phyloP scores from a whole-genome alignment of 106 monocot genomes.

The Platanthera guangdongensis region DNA sequence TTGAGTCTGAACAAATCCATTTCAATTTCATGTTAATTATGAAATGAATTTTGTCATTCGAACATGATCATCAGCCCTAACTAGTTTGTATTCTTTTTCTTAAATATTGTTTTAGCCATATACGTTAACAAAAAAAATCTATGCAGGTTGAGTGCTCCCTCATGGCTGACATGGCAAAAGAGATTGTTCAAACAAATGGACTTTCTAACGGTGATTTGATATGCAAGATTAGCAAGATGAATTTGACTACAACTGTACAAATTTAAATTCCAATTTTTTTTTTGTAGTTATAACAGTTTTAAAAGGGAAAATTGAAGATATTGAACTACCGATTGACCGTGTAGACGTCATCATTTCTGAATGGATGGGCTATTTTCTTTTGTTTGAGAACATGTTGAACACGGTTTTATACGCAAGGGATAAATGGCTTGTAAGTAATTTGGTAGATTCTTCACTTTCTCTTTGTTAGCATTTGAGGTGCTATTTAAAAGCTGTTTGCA shows the following conservation, averaged over 20 bases:
- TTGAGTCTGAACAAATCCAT: not conserved
- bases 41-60: not conserved
- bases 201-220: constrained; percentile 62
- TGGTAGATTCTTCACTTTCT: not conserved
- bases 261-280: not conserved
- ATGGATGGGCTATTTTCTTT: constrained; percentile 96
- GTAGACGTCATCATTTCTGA: constrained; percentile 87
- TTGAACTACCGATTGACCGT: constrained; percentile 64
- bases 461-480: not conserved
- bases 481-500: not conserved
- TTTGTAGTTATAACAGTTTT: constrained; percentile 72
- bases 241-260: not conserved
- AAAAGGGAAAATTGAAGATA: constrained; percentile 91
- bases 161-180: constrained; percentile 97
- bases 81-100: not conserved
- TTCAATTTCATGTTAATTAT: not conserved
- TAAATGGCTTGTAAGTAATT: constrained; percentile 89
- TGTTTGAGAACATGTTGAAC: constrained; percentile 94
- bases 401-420: constrained; percentile 93
- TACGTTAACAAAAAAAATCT: not conserved
- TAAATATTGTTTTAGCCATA: no score
- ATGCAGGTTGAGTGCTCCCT: constrained; percentile 84
- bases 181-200: constrained; percentile 84
- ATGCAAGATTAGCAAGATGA: not conserved
- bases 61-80: not conserved